Evolutionary conservation across 257 asterid genomes (phyloP), one percentile per base, ranked within the genome.

Genomic region (Asclepias syriaca): DNA sequence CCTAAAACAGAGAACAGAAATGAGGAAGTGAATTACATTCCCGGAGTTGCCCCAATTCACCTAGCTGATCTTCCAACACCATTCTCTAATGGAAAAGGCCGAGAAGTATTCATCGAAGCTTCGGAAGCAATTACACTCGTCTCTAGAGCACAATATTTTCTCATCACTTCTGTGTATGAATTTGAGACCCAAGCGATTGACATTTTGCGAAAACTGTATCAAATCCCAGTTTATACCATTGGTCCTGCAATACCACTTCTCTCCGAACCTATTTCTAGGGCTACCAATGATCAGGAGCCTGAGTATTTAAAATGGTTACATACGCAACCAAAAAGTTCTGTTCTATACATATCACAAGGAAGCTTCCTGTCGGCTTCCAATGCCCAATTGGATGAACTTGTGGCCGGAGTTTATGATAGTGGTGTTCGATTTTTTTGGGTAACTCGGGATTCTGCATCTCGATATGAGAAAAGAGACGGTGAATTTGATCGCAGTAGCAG

Each of bases 361-460:
- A 91, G 95, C 54, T 89, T 72, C 66, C 69, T 89, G 0, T 76
- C 86, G 1, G 84, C 75, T 19, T 76, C 96, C 1, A 37, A 37
- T 8, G 74, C 80, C 39, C 92, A 89, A 37, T 59, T 78, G 83
- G 88, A 86, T 22, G 92, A 89, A 51, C 79, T 89, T 8, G 77
- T 79, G 0, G 74, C 74, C 0, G 94, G 94, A 5, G 69, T 89
- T 43, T 69, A 18, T 0, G 51, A 2, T 2, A 85, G 92, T 18
- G 85, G 90, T 0, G 81, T 86, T 14, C 72, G 86, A 37, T 91
- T 84, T 70, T 65, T 87, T 77, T 86, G 90, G 94, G 92, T 82
- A 43, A 75, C 84, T 0, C 82, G 89, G 0, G 84, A 79, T 0
- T 88, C 79, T 51, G 75, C 74, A 12, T 49, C 11, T 0, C 5